Base-by-base conservation (phyloP, 208 protist species). In the Tritrichomonas musculus region DNA sequence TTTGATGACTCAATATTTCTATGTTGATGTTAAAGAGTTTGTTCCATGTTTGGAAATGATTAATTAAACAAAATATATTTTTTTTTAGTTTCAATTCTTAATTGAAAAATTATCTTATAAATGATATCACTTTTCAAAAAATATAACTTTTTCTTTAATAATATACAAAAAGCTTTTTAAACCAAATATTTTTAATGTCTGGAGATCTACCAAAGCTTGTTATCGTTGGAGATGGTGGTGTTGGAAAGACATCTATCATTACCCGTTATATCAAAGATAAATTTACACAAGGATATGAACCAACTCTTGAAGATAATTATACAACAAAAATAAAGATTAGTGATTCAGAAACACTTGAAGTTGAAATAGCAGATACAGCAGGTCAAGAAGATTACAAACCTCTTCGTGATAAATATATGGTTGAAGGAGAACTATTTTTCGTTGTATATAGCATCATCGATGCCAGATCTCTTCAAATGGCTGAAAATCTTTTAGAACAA, bases 231-330 rank as follows among this genome's bases (percentile, higher is more conserved):
- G 95, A 94, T 49, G 96, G 96, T 94, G 96, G 96, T 94, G 96
- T 97, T 64, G 96, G 96, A 39, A 97, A 97, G 93, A 96, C 95
- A 17, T 95, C 96, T 55, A 93, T 97, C 14, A 97, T 95, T 0
- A 96, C 97, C 53, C 94, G 96, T 72, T 95, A 97, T 27, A 94
- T 96, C 3, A 92, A 95, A 0, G 94, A 96, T 39, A 55, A 96
- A 36, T 97, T 97, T 92, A 41, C 97, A 4, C 94, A 96, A 36
- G 95, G 96, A 84, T 97, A 97, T 65, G 96, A 97, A 60, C 96
- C 96, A 8, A 96, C 96, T 22, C 50, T 92, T 64, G 88, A 92
- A 55, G 88, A 92, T 50, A 92, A 69, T 41, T 92, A 92, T 64
- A 50, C 47, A 41, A 41, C 50, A 44, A 47, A 13, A 72, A 41